A percentile compares a stretch with the other conserved stretches of the same genome.
Evolutionary conservation across 768 basidiomycete genomes (phyloP).

Genomic region (Calocybe indica): DNA sequence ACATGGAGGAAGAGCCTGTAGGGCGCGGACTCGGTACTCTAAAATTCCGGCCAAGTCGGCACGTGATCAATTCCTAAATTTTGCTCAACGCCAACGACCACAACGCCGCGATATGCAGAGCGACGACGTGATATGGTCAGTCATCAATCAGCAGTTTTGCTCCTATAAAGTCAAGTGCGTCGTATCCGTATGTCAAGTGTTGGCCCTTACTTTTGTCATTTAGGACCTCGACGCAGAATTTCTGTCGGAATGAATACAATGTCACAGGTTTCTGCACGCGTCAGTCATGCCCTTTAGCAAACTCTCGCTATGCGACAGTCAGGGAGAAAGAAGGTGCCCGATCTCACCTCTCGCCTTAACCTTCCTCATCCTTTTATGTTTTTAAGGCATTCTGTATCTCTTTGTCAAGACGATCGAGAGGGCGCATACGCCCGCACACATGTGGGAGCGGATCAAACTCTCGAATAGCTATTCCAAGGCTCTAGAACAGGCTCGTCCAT

Average conservation of each 20-base stretch:
- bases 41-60: neutral
- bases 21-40: neutral
- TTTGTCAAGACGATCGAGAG: conserved; percentile 98
- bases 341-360: neutral
- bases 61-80: neutral
- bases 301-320: conserved; percentile 97
- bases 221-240: conserved; percentile 94
- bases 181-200: neutral
- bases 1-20: neutral
- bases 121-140: conserved; percentile 99
- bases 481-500: conserved; percentile 70
- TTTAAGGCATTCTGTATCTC: conserved; percentile 76
- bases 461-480: conserved; percentile 95
- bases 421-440: conserved; percentile 90
- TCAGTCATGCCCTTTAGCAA: conserved; percentile 96
- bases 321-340: conserved; percentile 84
- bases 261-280: conserved; percentile 93
- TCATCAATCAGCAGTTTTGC: conserved; percentile 93
- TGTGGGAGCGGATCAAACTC: conserved; percentile 96
- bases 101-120: conserved; percentile 55
- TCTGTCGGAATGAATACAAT: conserved; percentile 98
- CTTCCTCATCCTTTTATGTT: neutral
- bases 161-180: conserved; percentile 99
- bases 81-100: neutral
- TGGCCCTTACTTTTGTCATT: conserved; percentile 2